Evolutionary conservation across 108 stramenopile genomes (phyloP).

Genomic region (Cyclotella atomus): DNA sequence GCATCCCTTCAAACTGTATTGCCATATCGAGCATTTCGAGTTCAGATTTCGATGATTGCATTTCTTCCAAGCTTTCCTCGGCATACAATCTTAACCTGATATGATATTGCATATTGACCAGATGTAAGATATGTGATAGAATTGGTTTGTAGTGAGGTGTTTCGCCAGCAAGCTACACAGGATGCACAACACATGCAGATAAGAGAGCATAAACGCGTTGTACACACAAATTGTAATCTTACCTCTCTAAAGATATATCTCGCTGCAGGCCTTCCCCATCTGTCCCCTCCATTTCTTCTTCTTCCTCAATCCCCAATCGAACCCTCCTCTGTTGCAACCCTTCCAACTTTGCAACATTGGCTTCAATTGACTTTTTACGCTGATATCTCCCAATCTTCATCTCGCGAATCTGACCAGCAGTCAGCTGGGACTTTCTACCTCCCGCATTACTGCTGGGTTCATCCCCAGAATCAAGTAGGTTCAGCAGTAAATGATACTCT

Average conservation of each 20-base stretch:
- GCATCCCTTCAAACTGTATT: conserved; percentile 52
- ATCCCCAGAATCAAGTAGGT: too few species aligned
- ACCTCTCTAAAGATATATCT: conserved; percentile 3
- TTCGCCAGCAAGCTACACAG: too few species aligned
- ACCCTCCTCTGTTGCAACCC: conserved; percentile 1
- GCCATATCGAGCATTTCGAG: conserved; percentile 70
- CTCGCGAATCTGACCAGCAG: conserved; percentile 9
- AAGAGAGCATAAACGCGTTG: too few species aligned
- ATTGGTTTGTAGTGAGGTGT: too few species aligned
- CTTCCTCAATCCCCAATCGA: not conserved
- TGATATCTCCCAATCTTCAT: conserved; percentile 3
- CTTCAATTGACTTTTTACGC: not conserved
- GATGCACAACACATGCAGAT: too few species aligned
- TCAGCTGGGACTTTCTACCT: not conserved
- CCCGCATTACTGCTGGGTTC: too few species aligned
- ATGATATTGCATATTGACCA: not conserved
- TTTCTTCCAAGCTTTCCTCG: conserved; percentile 10
- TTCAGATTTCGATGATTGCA: conserved; percentile 22
- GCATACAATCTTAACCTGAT: conserved; percentile 6
- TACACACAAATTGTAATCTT: too few species aligned
- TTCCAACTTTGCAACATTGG: not conserved
- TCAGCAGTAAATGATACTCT: not conserved
- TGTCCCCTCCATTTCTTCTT: conserved; percentile 1
- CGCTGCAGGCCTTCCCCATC: conserved; percentile 2
- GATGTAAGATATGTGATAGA: too few species aligned